phyloP scores from a whole-genome alignment of 225 moss, liverwort and hornwort species.

The Rhytidiadelphus loreus region DNA sequence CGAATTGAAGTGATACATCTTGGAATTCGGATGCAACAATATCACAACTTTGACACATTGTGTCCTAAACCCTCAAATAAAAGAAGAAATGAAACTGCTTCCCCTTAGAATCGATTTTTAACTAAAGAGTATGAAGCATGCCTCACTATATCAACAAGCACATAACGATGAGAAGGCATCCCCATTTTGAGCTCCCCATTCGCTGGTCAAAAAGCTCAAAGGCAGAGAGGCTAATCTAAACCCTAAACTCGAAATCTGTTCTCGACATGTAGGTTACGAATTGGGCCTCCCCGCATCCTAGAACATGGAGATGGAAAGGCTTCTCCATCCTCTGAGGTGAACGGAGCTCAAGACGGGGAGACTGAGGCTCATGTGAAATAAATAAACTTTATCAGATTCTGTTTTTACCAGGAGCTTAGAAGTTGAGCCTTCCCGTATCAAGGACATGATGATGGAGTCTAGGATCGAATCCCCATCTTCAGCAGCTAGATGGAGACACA shows the following conservation, averaged over 20 bases:
- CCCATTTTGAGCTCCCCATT: background rate
- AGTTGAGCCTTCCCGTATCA: background rate
- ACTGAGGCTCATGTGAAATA: background rate
- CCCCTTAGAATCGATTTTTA: background rate
- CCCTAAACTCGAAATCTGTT: background rate
- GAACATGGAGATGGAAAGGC: background rate
- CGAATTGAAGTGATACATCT: background rate
- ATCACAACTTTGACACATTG: background rate
- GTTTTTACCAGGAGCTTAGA: background rate
- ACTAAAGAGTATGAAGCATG: background rate
- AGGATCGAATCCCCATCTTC: background rate
- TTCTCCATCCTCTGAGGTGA: background rate
- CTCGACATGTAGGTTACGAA: background rate
- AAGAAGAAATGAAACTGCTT: background rate
- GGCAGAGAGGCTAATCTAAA: background rate
- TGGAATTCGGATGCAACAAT: too few relatives aligned
- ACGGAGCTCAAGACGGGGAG: background rate
- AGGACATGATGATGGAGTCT: background rate
- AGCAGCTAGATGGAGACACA: background rate
- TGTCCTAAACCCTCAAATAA: background rate
- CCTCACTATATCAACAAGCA: background rate
- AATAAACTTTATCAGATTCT: background rate
- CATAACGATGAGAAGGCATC: background rate
- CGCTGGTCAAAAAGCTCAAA: background rate
- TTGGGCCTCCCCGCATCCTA: background rate